Percentiles rank a stretch among this genome's conserved stretches.
phyloP scores from a whole-genome alignment of 2,329 filamentous ascomycete genomes.

The Cladophialophora exuberans region DNA sequence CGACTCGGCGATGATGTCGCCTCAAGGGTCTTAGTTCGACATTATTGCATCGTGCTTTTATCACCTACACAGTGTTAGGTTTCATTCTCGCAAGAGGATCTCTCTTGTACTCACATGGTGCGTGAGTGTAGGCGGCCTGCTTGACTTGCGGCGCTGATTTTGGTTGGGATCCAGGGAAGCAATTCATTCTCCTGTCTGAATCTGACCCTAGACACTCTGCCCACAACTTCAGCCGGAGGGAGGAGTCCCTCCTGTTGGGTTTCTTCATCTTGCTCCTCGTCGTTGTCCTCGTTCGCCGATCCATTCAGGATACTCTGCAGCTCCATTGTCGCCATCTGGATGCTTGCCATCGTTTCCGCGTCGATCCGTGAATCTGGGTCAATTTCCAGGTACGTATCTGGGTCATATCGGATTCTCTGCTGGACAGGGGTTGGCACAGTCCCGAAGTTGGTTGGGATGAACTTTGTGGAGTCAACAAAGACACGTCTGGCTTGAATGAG shows the following conservation, averaged over 20 bases:
- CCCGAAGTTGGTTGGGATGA: slow-evolving; percentile 5
- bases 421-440: not conserved
- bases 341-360: not conserved
- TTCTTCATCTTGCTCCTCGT: not conserved
- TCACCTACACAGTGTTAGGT: too few species aligned
- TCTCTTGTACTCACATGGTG: too few species aligned
- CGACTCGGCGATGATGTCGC: too few species aligned
- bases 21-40: too few species aligned
- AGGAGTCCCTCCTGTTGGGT: not conserved
- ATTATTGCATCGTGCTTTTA: too few species aligned
- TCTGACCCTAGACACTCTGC: not conserved
- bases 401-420: not conserved
- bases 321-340: not conserved
- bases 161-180: not conserved
- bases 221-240: not conserved
- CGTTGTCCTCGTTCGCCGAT: not conserved
- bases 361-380: not conserved
- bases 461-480: slow-evolving; percentile 3
- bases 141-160: too few species aligned
- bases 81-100: too few species aligned
- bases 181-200: slow-evolving; percentile 2
- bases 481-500: not conserved
- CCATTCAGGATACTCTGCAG: not conserved
- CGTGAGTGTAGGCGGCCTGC: too few species aligned
- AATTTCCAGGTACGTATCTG: not conserved